Evolutionary conservation across 192 early-diverging fungal species (phyloP).

Genomic region (Coemansia sp.): DNA sequence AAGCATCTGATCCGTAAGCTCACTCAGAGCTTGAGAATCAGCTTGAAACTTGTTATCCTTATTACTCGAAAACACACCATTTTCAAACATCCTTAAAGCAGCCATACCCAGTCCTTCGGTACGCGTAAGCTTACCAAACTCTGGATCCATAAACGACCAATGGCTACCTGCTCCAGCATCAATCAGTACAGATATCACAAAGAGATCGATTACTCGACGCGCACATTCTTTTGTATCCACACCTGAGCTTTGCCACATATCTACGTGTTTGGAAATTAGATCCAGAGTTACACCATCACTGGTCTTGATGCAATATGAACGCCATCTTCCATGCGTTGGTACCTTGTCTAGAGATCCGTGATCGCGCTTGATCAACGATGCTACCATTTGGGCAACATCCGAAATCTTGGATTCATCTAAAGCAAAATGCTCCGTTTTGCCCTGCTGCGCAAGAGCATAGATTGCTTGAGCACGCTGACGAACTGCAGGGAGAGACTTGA

Average conservation of each 20-base stretch:
- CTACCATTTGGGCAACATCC: slow-evolving; percentile 64
- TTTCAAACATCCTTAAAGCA: slow-evolving; percentile 76
- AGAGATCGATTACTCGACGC: slow-evolving; percentile 75
- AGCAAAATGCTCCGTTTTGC: slow-evolving; percentile 67
- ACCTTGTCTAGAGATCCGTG: slow-evolving; percentile 62
- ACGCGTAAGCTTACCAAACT: slow-evolving; percentile 53
- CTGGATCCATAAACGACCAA: slow-evolving; percentile 69
- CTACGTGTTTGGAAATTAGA: slow-evolving; percentile 47
- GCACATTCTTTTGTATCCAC: slow-evolving; percentile 50
- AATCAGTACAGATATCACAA: slow-evolving; percentile 84
- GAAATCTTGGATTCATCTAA: slow-evolving; percentile 62
- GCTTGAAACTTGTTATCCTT: slow-evolving; percentile 58
- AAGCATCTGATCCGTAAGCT: slow-evolving; percentile 23
- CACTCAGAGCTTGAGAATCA: slow-evolving; percentile 52
- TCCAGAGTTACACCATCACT: slow-evolving; percentile 43
- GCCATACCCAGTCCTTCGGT: slow-evolving; percentile 89
- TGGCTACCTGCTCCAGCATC: slow-evolving; percentile 87
- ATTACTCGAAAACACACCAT: slow-evolving; percentile 70
- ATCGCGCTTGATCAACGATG: slow-evolving; percentile 66
- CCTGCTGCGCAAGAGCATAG: slow-evolving; percentile 54
- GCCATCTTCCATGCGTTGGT: slow-evolving; percentile 84
- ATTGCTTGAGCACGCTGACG: slow-evolving; percentile 66
- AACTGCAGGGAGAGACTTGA: slow-evolving; percentile 69
- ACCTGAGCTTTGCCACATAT: slow-evolving; percentile 18
- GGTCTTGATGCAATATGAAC: slow-evolving; percentile 71